These are phyloP conservation scores for Chlorella variabilis DNA, from an alignment of 163 green algal species.

Conservation along the genomic window DNA sequence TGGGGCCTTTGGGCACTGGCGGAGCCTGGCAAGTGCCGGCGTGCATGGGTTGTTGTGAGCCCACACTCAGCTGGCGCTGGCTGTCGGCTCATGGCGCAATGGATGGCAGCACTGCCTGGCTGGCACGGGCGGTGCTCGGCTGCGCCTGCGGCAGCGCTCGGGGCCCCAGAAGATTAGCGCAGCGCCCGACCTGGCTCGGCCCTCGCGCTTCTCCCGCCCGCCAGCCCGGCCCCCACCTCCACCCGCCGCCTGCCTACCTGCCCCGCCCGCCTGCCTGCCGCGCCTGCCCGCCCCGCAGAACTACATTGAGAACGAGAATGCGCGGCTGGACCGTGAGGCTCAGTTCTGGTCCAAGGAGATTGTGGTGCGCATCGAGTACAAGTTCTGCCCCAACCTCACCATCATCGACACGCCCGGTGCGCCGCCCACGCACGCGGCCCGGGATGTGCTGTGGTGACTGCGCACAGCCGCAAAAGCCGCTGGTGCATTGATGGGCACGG, in stretches of 20 bases:
- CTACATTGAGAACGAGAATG: conserved; percentile 97
- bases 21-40: no score
- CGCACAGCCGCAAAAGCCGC: no score
- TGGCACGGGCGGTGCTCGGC: background rate
- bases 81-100: background rate
- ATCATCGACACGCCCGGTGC: conserved; percentile 96
- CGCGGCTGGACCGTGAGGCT: conserved; percentile 84
- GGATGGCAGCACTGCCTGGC: background rate
- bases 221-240: no score
- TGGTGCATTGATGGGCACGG: no score
- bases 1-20: no score
- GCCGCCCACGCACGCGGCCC: no score
- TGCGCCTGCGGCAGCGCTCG: no score
- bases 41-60: no score
- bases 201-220: no score
- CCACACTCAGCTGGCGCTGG: background rate
- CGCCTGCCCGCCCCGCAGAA: conserved; percentile 57
- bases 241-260: background rate
- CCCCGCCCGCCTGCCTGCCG: background rate
- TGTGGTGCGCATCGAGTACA: conserved; percentile 94
- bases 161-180: no score
- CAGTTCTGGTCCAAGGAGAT: conserved; percentile 96
- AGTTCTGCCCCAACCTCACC: conserved; percentile 96
- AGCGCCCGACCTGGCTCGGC: no score
- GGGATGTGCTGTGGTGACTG: no score